A percentile compares a stretch with the other conserved stretches of the same genome.
These are phyloP conservation scores for Pisolithus albus DNA, from an alignment of 768 basidiomycete species.

Conservation along the genomic window DNA sequence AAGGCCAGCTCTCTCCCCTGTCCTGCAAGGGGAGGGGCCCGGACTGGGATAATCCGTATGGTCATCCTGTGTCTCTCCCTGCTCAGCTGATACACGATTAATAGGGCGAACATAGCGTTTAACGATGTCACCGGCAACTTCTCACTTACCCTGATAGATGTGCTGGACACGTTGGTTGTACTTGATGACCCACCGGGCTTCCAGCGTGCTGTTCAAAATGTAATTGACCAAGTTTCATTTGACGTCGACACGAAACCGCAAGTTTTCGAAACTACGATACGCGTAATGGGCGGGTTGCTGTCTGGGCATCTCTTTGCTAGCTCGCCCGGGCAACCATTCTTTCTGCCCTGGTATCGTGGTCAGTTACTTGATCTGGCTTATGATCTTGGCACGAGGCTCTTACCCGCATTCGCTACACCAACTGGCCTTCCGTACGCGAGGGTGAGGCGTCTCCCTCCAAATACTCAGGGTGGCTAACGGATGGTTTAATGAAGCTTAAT, in stretches of 20 bases:
- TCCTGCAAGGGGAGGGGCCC: conserved; percentile 86
- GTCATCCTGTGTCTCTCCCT: conserved; percentile 9
- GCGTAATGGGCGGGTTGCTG: conserved; percentile 84
- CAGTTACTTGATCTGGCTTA: conserved; percentile 76
- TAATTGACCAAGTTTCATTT: conserved; percentile 80
- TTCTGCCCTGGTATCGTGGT: conserved; percentile 77
- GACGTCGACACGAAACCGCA: conserved; percentile 96
- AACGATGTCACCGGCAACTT: conserved; percentile 97
- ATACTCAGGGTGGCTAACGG: conserved; percentile 2
- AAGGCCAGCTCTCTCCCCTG: conserved; percentile 70
- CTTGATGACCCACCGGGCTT: conserved; percentile 73
- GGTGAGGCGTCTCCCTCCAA: conserved; percentile 32
- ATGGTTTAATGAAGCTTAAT: conserved; percentile 52
- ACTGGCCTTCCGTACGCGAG: conserved; percentile 92
- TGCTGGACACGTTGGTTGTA: conserved; percentile 87
- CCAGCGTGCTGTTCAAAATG: conserved; percentile 74
- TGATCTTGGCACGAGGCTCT: conserved; percentile 78
- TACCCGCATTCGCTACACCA: conserved; percentile 88
- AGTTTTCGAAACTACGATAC: conserved; percentile 95
- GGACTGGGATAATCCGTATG: conserved; percentile 78
- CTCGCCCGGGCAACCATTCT: conserved; percentile 56
- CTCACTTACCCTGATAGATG: conserved; percentile 75
- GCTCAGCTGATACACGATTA: conserved; percentile 8
- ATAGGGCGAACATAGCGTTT: conserved; percentile 60
- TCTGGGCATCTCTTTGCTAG: conserved; percentile 83